Evolutionary conservation across 495 filamentous ascomycete genomes (phyloP), one percentile per base, ranked within the genome.

Genomic region (Aspergillus steynii): DNA sequence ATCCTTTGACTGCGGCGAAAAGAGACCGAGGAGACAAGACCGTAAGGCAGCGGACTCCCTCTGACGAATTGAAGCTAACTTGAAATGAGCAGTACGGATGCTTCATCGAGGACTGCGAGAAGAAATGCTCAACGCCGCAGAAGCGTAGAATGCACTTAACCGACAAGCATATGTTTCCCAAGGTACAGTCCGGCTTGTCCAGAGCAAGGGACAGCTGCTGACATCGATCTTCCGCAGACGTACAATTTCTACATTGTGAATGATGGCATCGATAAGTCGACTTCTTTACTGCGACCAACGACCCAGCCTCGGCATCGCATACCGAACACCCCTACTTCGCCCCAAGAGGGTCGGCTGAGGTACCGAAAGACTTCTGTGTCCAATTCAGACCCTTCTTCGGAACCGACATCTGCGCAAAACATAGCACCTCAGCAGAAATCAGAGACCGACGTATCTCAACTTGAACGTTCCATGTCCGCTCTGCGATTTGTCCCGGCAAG

Each of bases 81-180:
- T 34, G 45, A 6, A 20, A 32, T 52, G 9, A 32, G 26, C 42
- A 96, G 89, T 97, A 91, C 71, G 83, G 80, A 2, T 99, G 95
- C 71, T 95, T 98, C 69, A 88, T 97, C 15, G 89, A 96, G 67
- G 85, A 81, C 50, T 99, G 95, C 68, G 93, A 96, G 51, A 80
- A 88, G 59, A 87, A 93, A 74, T 98, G 93, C 76, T 87, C 83
- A 29, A 92, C 88, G 7, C 87, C 90, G 4, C 83, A 90, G 62
- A 99, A 96, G 72, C 85, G 95, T 51, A 81, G 88, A 53, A 85
- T 90, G 70, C 95, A 99, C 75, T 75, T 96, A 28, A 90, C 94
- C 60, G 94, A 96, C 72, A 97, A 97, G 74, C 95, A 99, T 67
- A 85, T 90, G 79, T 99, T 95, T 72, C 95, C 94, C 5, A 88